Evolutionary conservation across 1,284 basidiomycete genomes (phyloP), one percentile per base, ranked within the genome.

Genomic region (Pascua guehoae): DNA sequence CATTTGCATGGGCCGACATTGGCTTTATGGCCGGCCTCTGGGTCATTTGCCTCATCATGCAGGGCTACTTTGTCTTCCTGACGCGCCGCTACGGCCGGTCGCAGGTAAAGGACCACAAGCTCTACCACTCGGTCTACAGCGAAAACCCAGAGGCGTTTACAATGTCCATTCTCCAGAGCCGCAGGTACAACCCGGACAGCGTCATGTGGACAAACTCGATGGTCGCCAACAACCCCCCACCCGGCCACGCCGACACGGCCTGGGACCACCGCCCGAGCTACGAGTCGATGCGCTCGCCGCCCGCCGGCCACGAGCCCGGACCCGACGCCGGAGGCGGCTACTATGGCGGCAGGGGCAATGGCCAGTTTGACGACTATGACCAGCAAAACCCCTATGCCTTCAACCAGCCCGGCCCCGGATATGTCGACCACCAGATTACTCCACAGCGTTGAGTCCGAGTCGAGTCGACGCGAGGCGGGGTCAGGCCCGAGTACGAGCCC

Each of bases 1-100:
- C 93, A 53, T 92, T 95, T 70, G 81, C 90, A 8, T 95, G 90
- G 90, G 88, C 89, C 7, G 88, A 89, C 69, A 79, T 95, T n/a
- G 92, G 92, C 41, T 79, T 95, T 61, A 93, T 95, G 90, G 88
- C 82, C 17, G 88, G 84, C 5, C 78, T 93, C 16, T 95, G 90
- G 88, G 74, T 88, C 8, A 70, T 93, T 12, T 80, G 95, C 37
- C 84, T 83, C 18, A 79, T 88, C 53, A 79, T 88, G 52, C 89
- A 94, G 77, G 86, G 88, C 71, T 66, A 81, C 69, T 66, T 67
- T 74, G 53, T 72, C 56, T 69, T 57, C 60, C 81, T 92, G 44
- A 70, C 90, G 40, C 83, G 84, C 10, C 84, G 85, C 5, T 96
- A 93, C 75, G 83, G 86, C 11, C 78, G 80, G 15, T 82, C 83